A percentile compares a stretch with the other conserved stretches of the same genome.
Evolutionary conservation across 129 eudicot species (phyloP).

Genomic region (Logfia minima): DNA sequence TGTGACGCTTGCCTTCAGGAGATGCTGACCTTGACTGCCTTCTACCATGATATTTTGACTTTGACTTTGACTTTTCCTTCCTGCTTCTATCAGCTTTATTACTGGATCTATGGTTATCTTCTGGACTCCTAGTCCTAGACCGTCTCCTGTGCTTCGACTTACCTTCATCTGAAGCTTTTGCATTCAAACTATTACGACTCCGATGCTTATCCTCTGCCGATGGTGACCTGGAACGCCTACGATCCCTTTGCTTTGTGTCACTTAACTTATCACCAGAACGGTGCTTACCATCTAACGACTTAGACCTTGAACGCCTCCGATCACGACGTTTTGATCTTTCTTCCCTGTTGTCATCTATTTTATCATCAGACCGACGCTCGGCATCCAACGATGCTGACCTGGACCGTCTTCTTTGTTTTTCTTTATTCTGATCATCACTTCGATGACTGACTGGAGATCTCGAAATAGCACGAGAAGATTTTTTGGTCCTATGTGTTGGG

Average conservation of each 20-base stretch:
- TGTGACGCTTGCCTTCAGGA: conserved; percentile 44
- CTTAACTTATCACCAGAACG: conserved; percentile 45
- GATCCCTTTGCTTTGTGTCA: conserved; percentile 49
- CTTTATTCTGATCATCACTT: conserved; percentile 54
- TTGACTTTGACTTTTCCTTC: conserved; percentile 51
- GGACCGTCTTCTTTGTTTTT: conserved; percentile 59
- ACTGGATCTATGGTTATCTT: conserved; percentile 46
- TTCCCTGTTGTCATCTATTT: conserved; percentile 38
- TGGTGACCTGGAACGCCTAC: conserved; percentile 68
- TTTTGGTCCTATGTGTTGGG: conserved; percentile 51
- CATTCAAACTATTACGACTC: conserved; percentile 27
- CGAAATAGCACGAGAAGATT: conserved; percentile 51
- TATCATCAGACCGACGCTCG: conserved; percentile 50
- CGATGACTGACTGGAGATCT: conserved; percentile 65
- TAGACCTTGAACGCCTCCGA: conserved; percentile 69
- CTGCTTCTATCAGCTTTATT: conserved; percentile 50
- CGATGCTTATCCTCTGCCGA: conserved; percentile 56
- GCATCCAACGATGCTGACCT: conserved; percentile 72
- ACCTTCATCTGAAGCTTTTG: conserved; percentile 41
- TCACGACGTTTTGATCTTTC: conserved; percentile 61
- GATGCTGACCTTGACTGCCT: conserved; percentile 70
- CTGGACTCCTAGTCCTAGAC: conserved; percentile 59
- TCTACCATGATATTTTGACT: conserved; percentile 48
- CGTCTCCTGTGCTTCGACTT: conserved; percentile 48
- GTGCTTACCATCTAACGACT: conserved; percentile 56